Base-by-base conservation (phyloP, 208 protist species). In the Crithidia sp. region DNA sequence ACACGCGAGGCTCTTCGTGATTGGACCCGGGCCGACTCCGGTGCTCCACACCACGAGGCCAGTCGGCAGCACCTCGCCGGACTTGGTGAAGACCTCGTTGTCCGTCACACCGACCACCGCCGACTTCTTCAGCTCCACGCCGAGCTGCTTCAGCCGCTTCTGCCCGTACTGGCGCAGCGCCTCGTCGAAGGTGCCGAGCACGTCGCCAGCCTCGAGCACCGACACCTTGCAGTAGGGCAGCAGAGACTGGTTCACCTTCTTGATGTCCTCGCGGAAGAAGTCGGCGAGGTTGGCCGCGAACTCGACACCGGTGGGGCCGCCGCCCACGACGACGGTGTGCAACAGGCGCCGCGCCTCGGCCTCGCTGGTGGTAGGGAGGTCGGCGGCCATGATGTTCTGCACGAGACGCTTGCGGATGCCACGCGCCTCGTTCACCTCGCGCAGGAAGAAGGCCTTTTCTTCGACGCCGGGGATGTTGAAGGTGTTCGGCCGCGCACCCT, bases 381-480 rank as follows among this genome's bases (percentile, higher is more conserved):
- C 79, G 61, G 96, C 96, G 9, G 90, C 84, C 89, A 97, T 96
- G 58, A 98, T 94, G 79, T 95, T 96, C 73, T 98, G 90, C 59
- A 96, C 84, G 19, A 98, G 80, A n/a, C 87, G 86, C 62, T 96
- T 94, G 55, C 96, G 83, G 74, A 98, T 98, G 40, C 79, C 88
- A 5, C 88, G 91, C 9, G 91, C 91, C 75, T 96, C 91, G 81
- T 88, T 88, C 44, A 97, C 88, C 67, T 97, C 92, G 50, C 94
- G 93, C 50, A 98, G 84, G 74, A 97, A 97, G 63, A 93, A 94
- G 10, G 87, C 88, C 71, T 94, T 88, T 19, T 98, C 91, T 56
- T 86, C 57, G 14, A 98, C 95, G 64, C 96, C 96, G 39, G 91
- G 91, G 58, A 93, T 96, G 81, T 94, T 95, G 77, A 98, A 98